Percentiles rank a stretch among this genome's conserved stretches.
phyloP scores from a whole-genome alignment of 2,329 filamentous ascomycete species.

The Aspergillus sp. region DNA sequence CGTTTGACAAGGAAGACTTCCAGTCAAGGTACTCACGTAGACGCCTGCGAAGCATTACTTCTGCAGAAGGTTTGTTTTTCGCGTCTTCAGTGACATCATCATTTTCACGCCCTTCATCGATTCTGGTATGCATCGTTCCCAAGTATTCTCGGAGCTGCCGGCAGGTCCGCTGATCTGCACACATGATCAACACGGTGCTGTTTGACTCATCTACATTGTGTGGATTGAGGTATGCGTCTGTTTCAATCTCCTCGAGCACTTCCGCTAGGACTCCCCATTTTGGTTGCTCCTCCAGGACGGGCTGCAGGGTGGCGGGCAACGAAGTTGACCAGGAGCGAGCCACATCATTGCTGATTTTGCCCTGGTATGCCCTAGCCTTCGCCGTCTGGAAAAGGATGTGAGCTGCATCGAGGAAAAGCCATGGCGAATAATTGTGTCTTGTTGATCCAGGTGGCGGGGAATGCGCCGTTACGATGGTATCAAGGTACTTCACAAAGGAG shows the following conservation, averaged over 20 bases:
- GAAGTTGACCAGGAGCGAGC: conserved; percentile 47
- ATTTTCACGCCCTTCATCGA: conserved; percentile 38
- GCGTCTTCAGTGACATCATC: conserved; percentile 49
- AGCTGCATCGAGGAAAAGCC: conserved; percentile 93
- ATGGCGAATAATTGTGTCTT: conserved; percentile 85
- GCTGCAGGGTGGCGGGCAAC: conserved; percentile 64
- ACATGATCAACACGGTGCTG: conserved; percentile 94
- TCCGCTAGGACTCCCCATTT: conserved; percentile 92
- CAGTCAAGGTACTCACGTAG: conserved; percentile 84
- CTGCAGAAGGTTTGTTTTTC: conserved; percentile 67
- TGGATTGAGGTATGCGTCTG: conserved; percentile 82
- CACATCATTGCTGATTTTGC: conserved; percentile 62
- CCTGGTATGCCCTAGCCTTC: conserved; percentile 80
- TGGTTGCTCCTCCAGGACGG: conserved; percentile 88
- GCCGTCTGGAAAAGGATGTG: conserved; percentile 92
- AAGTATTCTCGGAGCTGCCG: conserved; percentile 87
- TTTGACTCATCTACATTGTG: conserved; percentile 76
- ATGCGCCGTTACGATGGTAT: conserved; percentile 89
- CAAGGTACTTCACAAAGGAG: conserved; percentile 86
- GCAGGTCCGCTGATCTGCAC: conserved; percentile 80
- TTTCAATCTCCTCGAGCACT: conserved; percentile 88
- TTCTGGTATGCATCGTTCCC: conserved; percentile 76
- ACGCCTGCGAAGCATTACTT: conserved; percentile 86
- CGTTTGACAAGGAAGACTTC: conserved; percentile 85
- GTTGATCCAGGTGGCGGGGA: conserved; percentile 84